phyloP scores from a whole-genome alignment of 225 moss, liverwort and hornwort species.

The Asterella californica region DNA sequence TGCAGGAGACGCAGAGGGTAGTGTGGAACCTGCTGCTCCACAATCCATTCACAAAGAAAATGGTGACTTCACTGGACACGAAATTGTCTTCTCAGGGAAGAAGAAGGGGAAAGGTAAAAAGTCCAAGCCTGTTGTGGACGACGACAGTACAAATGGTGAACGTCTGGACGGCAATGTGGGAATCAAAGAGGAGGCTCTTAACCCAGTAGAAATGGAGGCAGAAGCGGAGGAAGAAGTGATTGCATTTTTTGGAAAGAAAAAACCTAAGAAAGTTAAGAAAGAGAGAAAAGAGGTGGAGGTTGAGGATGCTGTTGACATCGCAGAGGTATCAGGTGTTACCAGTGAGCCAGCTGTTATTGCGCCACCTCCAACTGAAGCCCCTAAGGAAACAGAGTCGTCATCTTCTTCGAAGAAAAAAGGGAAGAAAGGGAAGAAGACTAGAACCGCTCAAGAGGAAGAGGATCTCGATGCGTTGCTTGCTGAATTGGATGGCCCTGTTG shows the following conservation, averaged over 20 bases:
- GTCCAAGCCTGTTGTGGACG: slow-evolving; percentile 35
- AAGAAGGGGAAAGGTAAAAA: slow-evolving; percentile 59
- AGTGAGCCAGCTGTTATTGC: slow-evolving; percentile 20
- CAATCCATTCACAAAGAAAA: slow-evolving; percentile 8
- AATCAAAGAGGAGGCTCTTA: slow-evolving; percentile 10
- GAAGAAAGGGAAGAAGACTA: slow-evolving; percentile 73
- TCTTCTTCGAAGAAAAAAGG: slow-evolving; percentile 60
- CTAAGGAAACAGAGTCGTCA: slow-evolving; percentile 25
- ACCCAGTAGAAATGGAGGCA: slow-evolving; percentile 3
- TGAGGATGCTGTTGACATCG: slow-evolving; percentile 19
- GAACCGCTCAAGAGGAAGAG: slow-evolving; percentile 85
- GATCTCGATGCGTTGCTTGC: slow-evolving; percentile 97
- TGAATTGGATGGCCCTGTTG: slow-evolving; percentile 74
- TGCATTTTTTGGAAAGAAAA: slow-evolving; percentile 81
- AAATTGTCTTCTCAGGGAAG: slow-evolving; percentile 49
- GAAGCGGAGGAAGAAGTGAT: slow-evolving; percentile 34
- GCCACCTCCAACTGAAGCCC: slow-evolving; percentile 12
- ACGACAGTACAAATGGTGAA: slow-evolving; percentile 39
- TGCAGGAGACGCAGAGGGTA: slow-evolving; percentile 17
- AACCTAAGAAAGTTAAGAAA: slow-evolving; percentile 89
- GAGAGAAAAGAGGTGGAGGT: slow-evolving; percentile 49
- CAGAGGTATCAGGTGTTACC: slow-evolving; percentile 15
- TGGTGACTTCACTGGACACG: slow-evolving; percentile 26
- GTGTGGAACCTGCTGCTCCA: slow-evolving; percentile 10
- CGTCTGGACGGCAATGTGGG: slow-evolving; percentile 37